Conservation (phyloP, 2,329 filamentous ascomycete species). For the Curvularia spicifera region DNA sequence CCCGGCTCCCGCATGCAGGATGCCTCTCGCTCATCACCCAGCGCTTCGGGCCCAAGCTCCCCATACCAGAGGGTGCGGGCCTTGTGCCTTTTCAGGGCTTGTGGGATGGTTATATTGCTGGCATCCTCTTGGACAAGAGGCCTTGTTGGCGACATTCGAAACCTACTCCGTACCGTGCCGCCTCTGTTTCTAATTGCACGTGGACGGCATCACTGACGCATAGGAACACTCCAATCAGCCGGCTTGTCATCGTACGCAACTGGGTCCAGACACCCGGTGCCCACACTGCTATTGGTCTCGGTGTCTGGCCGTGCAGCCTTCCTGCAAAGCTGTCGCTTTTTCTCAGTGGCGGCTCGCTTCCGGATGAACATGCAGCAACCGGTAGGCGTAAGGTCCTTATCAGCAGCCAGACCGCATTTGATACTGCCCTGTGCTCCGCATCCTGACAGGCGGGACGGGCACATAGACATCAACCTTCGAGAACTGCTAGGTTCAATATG, state of each 20-base stretch:
- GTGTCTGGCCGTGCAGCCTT: slow-evolving; percentile 19
- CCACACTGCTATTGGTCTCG: slow-evolving; percentile 23
- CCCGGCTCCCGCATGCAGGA: slow-evolving; percentile 9
- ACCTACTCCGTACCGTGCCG: slow-evolving; percentile 3
- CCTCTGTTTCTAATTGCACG: slow-evolving; percentile 19
- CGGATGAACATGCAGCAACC: slow-evolving; percentile 25
- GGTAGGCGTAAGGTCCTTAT: slow-evolving; percentile 40
- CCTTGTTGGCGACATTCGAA: neutral
- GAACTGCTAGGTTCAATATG: slow-evolving; percentile 37
- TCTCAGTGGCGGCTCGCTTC: slow-evolving; percentile 37
- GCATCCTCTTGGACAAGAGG: neutral
- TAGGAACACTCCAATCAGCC: slow-evolving; percentile 19
- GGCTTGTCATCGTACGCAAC: slow-evolving; percentile 31
- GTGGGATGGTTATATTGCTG: neutral
- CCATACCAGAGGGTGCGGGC: slow-evolving; percentile 6
- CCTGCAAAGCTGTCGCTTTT: slow-evolving; percentile 22
- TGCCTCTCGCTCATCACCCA: slow-evolving; percentile 21
- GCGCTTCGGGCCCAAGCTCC: slow-evolving; percentile 18
- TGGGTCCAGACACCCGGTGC: slow-evolving; percentile 16
- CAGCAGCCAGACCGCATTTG: slow-evolving; percentile 35
- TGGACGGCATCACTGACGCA: slow-evolving; percentile 36
- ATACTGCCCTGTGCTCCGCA: slow-evolving; percentile 35
- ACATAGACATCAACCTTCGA: slow-evolving; percentile 29
- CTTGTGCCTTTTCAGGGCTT: slow-evolving; percentile 10
- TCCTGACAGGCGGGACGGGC: slow-evolving; percentile 34